Conservation (phyloP, 371 early-diverging fungal species). For the Basidiobolus heterosporus region DNA sequence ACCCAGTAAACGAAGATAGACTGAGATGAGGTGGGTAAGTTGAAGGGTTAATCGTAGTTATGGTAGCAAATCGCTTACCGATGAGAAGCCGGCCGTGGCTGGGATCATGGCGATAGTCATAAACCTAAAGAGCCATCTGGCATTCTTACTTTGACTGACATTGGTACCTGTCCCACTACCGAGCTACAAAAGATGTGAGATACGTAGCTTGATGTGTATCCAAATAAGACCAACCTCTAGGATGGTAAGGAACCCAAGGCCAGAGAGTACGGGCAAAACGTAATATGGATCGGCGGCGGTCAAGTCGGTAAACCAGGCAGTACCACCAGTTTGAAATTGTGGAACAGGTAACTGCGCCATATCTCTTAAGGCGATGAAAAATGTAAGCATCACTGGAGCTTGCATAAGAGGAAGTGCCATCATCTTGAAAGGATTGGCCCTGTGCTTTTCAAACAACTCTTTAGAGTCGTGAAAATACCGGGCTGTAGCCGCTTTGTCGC, state of each 20-base stretch:
- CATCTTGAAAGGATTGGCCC: constrained; percentile 41
- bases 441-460: constrained; percentile 40
- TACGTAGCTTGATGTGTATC: too few relatives aligned
- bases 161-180: not conserved
- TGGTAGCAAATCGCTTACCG: constrained; percentile 26
- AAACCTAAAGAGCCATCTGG: constrained; percentile 54
- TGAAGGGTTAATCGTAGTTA: not conserved
- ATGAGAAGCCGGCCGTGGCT: constrained; percentile 55
- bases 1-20: constrained; percentile 78
- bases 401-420: constrained; percentile 49
- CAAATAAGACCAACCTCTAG: constrained; percentile 66
- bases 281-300: constrained; percentile 65
- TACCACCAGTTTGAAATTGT: constrained; percentile 58
- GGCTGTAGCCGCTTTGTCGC: constrained; percentile 37
- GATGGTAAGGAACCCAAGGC: constrained; percentile 48
- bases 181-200: constrained; percentile 7
- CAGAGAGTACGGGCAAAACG: constrained; percentile 60
- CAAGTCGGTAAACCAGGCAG: constrained; percentile 71
- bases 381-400: constrained; percentile 73
- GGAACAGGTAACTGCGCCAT: constrained; percentile 77
- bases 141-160: constrained; percentile 10
- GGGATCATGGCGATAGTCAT: constrained; percentile 41
- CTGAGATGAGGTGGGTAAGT: constrained; percentile 12
- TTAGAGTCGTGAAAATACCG: constrained; percentile 32
- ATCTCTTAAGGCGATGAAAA: constrained; percentile 69